phyloP scores from a whole-genome alignment of 2,329 filamentous ascomycete genomes.

The Biscogniauxia mediterranea region DNA sequence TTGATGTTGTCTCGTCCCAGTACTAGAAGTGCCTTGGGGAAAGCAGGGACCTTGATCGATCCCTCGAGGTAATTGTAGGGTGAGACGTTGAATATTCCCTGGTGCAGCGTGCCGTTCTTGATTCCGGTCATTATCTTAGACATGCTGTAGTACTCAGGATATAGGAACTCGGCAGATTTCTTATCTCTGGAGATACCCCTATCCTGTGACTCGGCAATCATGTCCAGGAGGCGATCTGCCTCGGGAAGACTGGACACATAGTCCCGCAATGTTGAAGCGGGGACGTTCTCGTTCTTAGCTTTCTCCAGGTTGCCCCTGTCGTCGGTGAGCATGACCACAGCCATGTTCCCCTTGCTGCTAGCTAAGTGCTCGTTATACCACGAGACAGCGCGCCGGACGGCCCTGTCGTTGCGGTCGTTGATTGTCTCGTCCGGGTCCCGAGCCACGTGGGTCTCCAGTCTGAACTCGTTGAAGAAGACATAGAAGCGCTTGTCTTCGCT shows the following conservation, averaged over 20 bases:
- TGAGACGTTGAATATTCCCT: conserved; percentile 93
- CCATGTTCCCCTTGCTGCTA: conserved; percentile 60
- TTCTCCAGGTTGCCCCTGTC: conserved; percentile 85
- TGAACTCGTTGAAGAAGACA: conserved; percentile 98
- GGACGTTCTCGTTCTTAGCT: conserved; percentile 71
- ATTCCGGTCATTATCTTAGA: conserved; percentile 94
- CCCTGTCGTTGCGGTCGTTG: conserved; percentile 94
- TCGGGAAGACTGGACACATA: conserved; percentile 86
- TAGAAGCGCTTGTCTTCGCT: conserved; percentile 98
- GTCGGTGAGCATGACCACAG: conserved; percentile 90
- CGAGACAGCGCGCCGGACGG: conserved; percentile 78
- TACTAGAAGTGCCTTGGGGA: conserved; percentile 83
- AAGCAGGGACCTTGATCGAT: conserved; percentile 83
- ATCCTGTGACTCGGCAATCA: conserved; percentile 81
- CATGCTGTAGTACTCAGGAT: conserved; percentile 83
- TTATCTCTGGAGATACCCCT: conserved; percentile 62
- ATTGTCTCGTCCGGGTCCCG: conserved; percentile 78
- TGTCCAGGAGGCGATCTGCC: conserved; percentile 81
- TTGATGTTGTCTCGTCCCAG: conserved; percentile 96
- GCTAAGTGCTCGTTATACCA: conserved; percentile 88
- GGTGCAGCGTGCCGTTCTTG: conserved; percentile 84
- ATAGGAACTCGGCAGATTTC: conserved; percentile 68
- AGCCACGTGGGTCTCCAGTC: conserved; percentile 82
- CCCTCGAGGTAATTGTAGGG: conserved; percentile 98
- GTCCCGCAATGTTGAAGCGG: conserved; percentile 65